phyloP scores from a whole-genome alignment of 495 filamentous ascomycete genomes.

The Daldinia vernicosa region DNA sequence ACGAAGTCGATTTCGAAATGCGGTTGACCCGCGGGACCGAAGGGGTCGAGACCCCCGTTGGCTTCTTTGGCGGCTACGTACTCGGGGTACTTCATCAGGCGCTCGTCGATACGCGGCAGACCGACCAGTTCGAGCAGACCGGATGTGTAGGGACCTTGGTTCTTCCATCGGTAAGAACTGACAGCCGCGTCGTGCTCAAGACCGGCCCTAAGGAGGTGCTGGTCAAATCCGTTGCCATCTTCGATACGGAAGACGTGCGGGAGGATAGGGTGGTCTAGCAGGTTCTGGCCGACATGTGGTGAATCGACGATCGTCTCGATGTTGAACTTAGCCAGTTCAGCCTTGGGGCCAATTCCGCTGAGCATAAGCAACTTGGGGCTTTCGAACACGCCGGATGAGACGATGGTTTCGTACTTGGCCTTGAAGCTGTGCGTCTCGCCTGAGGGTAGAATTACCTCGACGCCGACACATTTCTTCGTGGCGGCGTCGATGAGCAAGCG shows the following conservation, averaged over 20 bases:
- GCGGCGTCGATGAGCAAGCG: constrained; percentile 61
- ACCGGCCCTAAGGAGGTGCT: constrained; percentile 61
- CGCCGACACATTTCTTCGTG: constrained; percentile 46
- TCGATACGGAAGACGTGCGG: constrained; percentile 65
- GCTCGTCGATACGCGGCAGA: constrained; percentile 65
- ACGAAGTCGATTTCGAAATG: constrained; percentile 75
- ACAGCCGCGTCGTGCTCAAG: constrained; percentile 56
- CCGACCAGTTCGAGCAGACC: constrained; percentile 65
- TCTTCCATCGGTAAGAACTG: constrained; percentile 56
- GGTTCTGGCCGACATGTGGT: constrained; percentile 65
- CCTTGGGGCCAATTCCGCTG: constrained; percentile 66
- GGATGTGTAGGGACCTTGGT: constrained; percentile 60
- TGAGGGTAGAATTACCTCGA: constrained; percentile 52
- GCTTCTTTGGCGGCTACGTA: constrained; percentile 59
- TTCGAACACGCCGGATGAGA: constrained; percentile 66
- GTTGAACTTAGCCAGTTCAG: constrained; percentile 57
- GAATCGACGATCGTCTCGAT: constrained; percentile 62
- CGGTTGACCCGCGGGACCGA: constrained; percentile 66
- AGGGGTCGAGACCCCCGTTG: constrained; percentile 65
- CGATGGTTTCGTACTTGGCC: constrained; percentile 65
- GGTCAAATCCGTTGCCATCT: constrained; percentile 63
- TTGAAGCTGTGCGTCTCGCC: constrained; percentile 50
- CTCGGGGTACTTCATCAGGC: constrained; percentile 56
- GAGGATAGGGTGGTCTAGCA: constrained; percentile 65
- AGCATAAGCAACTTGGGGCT: constrained; percentile 69